A percentile compares a stretch with the other conserved stretches of the same genome.
These are phyloP conservation scores for Lentinus polychrous DNA, from an alignment of 1,284 basidiomycete genomes.

Conservation along the genomic window DNA sequence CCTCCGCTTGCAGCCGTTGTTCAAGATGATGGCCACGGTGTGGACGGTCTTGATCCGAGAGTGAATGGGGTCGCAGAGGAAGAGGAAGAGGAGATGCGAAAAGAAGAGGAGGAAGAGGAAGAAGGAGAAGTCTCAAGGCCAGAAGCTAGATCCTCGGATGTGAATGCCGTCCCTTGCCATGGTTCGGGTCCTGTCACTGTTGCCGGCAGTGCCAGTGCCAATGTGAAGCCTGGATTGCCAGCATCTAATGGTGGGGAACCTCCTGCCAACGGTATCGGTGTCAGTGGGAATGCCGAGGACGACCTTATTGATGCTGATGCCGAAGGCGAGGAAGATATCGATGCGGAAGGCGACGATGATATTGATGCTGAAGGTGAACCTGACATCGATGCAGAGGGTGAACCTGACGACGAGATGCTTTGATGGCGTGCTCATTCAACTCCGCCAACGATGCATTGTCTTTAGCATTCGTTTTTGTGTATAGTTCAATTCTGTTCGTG, in stretches of 20 bases:
- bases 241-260: no score
- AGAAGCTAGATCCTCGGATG: not conserved
- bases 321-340: conserved; percentile 17
- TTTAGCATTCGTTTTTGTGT: no score
- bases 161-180: not conserved
- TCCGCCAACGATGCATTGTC: no score
- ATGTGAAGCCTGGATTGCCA: no score
- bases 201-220: no score
- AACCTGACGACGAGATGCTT: conserved; percentile 28
- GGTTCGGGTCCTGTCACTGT: not conserved
- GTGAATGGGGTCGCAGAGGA: conserved; percentile 18
- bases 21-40: conserved; percentile 8
- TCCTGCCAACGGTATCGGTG: no score
- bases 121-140: not conserved
- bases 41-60: conserved; percentile 8
- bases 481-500: no score
- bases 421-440: conserved; percentile 3
- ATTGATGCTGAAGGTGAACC: conserved; percentile 26
- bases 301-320: not conserved
- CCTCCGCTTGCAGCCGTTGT: conserved; percentile 4
- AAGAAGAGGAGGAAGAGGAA: conserved; percentile 1
- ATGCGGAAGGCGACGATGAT: conserved; percentile 18
- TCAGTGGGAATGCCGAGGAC: no score
- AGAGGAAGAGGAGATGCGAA: conserved; percentile 14
- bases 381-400: conserved; percentile 27